Evolutionary conservation across 371 early-diverging fungal species (phyloP).

Genomic region (Funneliformis caledonium): DNA sequence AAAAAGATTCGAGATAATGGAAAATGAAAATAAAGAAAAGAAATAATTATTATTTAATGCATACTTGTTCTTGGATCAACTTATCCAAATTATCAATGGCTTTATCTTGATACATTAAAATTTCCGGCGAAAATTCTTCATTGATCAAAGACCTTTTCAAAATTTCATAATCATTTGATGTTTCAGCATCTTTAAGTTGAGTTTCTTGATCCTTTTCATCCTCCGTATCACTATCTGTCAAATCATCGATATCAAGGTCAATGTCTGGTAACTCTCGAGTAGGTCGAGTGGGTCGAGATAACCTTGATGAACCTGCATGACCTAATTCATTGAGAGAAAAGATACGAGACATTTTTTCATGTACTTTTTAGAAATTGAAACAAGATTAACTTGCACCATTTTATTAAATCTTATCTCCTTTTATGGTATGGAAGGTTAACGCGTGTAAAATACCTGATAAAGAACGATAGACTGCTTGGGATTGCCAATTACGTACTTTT

Average conservation of each 20-base stretch:
- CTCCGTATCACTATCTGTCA: not conserved
- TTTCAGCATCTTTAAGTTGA: not conserved
- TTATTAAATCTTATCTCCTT: too few relatives aligned
- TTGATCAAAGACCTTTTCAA: conserved; percentile 1
- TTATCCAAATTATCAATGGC: not conserved
- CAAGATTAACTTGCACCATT: too few relatives aligned
- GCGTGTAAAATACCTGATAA: too few relatives aligned
- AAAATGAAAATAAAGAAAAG: not conserved
- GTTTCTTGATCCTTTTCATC: not conserved
- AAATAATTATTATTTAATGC: not conserved
- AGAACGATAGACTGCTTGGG: too few relatives aligned
- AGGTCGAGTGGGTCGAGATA: not conserved
- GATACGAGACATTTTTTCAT: not conserved
- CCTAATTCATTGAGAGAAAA: not conserved
- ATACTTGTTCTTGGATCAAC: not conserved
- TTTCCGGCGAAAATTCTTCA: conserved; percentile 10
- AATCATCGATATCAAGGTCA: not conserved
- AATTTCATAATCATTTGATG: not conserved
- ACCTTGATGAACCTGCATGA: not conserved
- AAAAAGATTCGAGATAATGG: not conserved
- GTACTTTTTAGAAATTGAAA: too few relatives aligned
- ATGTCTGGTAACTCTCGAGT: not conserved
- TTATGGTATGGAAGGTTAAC: too few relatives aligned
- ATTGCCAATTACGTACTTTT: too few relatives aligned
- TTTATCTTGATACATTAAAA: not conserved